These are phyloP conservation scores for Jatropha podagrica DNA, from an alignment of 441 rosid genomes.

Conservation along the genomic window DNA sequence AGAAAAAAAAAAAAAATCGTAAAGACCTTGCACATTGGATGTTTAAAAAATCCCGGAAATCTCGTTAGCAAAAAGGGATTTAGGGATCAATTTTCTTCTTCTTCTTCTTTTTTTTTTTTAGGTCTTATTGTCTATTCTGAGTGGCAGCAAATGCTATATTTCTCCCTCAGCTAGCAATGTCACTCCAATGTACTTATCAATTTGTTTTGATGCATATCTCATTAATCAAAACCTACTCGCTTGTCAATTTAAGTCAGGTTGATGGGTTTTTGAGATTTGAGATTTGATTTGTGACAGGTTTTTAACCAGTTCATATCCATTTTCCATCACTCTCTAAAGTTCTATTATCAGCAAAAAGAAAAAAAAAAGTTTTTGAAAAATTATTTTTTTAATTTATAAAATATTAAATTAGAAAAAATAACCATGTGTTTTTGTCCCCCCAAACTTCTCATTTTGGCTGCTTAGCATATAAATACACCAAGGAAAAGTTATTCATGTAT, in stretches of 20 bases:
- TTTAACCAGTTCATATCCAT: constrained; percentile 1
- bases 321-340: too few species aligned
- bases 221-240: constrained; percentile 5
- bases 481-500: too few species aligned
- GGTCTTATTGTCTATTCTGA: constrained; percentile 12
- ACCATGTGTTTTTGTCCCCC: too few species aligned
- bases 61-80: background rate
- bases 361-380: background rate
- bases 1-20: background rate
- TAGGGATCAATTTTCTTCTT: background rate
- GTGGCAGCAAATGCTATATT: constrained; percentile 1
- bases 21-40: background rate
- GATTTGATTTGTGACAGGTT: constrained; percentile 10
- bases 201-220: background rate
- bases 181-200: background rate
- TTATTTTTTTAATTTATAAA: too few species aligned
- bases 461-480: too few species aligned
- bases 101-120: background rate
- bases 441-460: too few species aligned
- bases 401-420: too few species aligned
- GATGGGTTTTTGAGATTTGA: background rate
- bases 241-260: background rate
- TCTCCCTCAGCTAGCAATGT: background rate
- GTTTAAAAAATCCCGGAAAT: background rate
- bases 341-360: background rate